These are phyloP conservation scores for Ogataea ramenticola DNA, from an alignment of 805 yeast species.

Conservation along the genomic window DNA sequence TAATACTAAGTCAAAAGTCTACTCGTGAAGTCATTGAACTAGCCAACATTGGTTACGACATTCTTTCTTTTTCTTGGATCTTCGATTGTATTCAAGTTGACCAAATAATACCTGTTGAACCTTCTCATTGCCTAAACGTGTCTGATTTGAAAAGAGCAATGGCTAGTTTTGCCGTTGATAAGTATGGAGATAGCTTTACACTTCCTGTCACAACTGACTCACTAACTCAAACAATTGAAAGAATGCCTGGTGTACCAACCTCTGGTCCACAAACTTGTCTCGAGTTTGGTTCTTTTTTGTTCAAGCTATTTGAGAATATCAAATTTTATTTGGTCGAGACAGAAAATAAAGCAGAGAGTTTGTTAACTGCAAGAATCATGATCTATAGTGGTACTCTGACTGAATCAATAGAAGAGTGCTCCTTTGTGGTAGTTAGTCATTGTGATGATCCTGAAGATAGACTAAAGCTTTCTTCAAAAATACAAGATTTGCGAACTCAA, in stretches of 20 bases:
- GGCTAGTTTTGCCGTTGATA: constrained; percentile 39
- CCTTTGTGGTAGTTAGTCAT: constrained; percentile 30
- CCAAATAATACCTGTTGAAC: constrained; percentile 47
- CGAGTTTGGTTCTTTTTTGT: background rate
- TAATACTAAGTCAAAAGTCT: constrained; percentile 30
- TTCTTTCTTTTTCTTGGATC: constrained; percentile 67
- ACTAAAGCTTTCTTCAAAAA: background rate
- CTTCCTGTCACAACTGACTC: constrained; percentile 22
- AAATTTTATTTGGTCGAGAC: constrained; percentile 14
- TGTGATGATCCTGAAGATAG: constrained; percentile 3
- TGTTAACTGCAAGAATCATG: constrained; percentile 5
- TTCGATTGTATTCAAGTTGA: constrained; percentile 49
- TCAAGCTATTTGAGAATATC: constrained; percentile 27
- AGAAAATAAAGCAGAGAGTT: constrained; percentile 13
- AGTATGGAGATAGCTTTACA: constrained; percentile 55
- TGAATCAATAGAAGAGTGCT: constrained; percentile 21
- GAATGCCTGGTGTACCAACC: background rate
- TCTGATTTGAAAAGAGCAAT: constrained; percentile 20
- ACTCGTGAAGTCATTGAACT: constrained; percentile 33
- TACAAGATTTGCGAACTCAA: constrained; percentile 1
- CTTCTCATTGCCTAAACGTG: constrained; percentile 44
- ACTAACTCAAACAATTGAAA: constrained; percentile 12
- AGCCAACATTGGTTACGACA: constrained; percentile 45
- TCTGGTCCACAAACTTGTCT: background rate
- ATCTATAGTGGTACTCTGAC: constrained; percentile 35